Percentiles rank a stretch among this genome's conserved stretches.
These are phyloP conservation scores for Xylaria sp. DNA, from an alignment of 2,329 filamentous ascomycete species.

Conservation along the genomic window DNA sequence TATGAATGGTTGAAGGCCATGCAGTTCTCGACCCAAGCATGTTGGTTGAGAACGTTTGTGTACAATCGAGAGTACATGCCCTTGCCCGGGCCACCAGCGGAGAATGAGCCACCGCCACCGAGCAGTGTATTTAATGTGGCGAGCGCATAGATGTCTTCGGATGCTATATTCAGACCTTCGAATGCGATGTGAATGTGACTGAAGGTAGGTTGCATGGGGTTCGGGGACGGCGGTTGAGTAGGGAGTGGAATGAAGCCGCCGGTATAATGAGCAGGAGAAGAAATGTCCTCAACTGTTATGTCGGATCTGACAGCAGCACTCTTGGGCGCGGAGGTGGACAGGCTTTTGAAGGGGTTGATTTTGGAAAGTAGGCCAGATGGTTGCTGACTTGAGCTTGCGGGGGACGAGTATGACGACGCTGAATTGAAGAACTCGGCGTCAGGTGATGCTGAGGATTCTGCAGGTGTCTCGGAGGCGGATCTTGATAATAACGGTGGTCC, in stretches of 20 bases:
- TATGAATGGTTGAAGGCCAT: slow-evolving; percentile 97
- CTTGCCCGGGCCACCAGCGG: slow-evolving; percentile 91
- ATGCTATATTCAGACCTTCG: slow-evolving; percentile 85
- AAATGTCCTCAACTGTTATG: slow-evolving; percentile 50
- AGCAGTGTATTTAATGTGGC: slow-evolving; percentile 93
- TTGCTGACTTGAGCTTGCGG: slow-evolving; percentile 33
- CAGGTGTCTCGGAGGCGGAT: slow-evolving; percentile 54
- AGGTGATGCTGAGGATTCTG: slow-evolving; percentile 36
- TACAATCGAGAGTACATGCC: slow-evolving; percentile 98
- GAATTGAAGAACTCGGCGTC: slow-evolving; percentile 31
- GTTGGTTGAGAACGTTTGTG: slow-evolving; percentile 95
- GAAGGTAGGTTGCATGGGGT: slow-evolving; percentile 71
- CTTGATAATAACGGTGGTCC: slow-evolving; percentile 47
- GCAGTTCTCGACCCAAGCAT: slow-evolving; percentile 95
- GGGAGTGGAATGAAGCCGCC: slow-evolving; percentile 88
- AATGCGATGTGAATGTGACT: slow-evolving; percentile 95
- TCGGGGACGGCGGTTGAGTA: slow-evolving; percentile 68
- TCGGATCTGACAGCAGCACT: slow-evolving; percentile 52
- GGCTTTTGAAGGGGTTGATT: slow-evolving; percentile 84
- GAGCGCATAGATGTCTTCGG: slow-evolving; percentile 90
- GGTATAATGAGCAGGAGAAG: slow-evolving; percentile 72
- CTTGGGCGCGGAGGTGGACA: slow-evolving; percentile 67
- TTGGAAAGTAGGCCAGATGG: slow-evolving; percentile 69
- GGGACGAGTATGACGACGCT: slow-evolving; percentile 35
- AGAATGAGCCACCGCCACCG: slow-evolving; percentile 93